phyloP scores from a whole-genome alignment of 179 eudicot genomes.

The Spinacia oleracea region DNA sequence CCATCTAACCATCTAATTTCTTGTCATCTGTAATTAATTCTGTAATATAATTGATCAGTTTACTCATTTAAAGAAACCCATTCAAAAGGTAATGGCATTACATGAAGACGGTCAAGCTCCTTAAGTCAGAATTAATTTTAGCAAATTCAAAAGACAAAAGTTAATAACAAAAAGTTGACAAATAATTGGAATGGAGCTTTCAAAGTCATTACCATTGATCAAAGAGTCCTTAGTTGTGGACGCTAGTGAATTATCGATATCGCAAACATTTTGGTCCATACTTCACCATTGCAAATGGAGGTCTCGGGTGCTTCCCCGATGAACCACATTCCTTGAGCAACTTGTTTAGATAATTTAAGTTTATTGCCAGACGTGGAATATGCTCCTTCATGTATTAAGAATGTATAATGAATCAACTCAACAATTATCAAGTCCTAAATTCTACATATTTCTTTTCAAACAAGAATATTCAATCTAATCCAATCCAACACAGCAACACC shows the following conservation, averaged over 20 bases:
- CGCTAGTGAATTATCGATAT: slow-evolving; percentile 31
- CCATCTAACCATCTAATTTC: slow-evolving; percentile 60
- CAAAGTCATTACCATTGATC: slow-evolving; percentile 47
- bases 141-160: slow-evolving; percentile 30
- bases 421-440: too few species aligned
- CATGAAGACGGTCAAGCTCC: slow-evolving; percentile 18
- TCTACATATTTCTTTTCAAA: too few species aligned
- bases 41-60: background rate
- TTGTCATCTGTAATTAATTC: slow-evolving; percentile 28
- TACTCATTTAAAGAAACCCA: background rate
- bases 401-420: too few species aligned
- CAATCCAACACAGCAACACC: too few species aligned
- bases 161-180: slow-evolving; percentile 23
- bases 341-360: slow-evolving; percentile 30
- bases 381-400: slow-evolving; percentile 61
- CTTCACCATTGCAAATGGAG: slow-evolving; percentile 75
- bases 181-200: slow-evolving; percentile 25
- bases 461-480: too few species aligned
- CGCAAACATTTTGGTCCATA: slow-evolving; percentile 54
- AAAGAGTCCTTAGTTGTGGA: slow-evolving; percentile 34
- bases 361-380: slow-evolving; percentile 43
- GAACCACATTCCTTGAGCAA: slow-evolving; percentile 34
- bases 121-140: slow-evolving; percentile 22
- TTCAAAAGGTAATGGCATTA: slow-evolving; percentile 14
- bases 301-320: slow-evolving; percentile 47